Conservation (phyloP, 1,139 yeast species). For the Yamadazyma diospyri region DNA sequence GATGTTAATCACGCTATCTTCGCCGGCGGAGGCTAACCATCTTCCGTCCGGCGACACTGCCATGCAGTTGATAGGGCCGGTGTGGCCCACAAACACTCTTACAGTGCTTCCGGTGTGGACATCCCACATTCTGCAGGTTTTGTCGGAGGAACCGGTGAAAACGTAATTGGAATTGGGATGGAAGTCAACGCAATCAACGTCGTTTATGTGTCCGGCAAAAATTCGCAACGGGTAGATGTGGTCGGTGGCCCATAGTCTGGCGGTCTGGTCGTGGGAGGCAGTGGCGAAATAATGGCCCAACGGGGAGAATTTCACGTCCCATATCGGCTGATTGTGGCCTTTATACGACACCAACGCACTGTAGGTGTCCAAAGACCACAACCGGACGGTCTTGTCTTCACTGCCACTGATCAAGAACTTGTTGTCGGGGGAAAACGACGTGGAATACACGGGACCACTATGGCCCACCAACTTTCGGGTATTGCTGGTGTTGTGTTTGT, state of each 20-base stretch:
- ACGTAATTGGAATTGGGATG: constrained; percentile 96
- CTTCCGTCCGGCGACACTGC: constrained; percentile 96
- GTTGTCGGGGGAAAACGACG: constrained; percentile 88
- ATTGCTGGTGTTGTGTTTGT: constrained; percentile 46
- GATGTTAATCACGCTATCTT: constrained; percentile 80
- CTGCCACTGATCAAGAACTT: constrained; percentile 77
- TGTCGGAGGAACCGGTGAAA: constrained; percentile 92
- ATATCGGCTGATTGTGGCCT: constrained; percentile 94
- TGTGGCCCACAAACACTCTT: constrained; percentile 91
- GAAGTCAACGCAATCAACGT: constrained; percentile 92
- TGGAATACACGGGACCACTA: constrained; percentile 89
- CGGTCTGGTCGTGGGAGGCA: constrained; percentile 97
- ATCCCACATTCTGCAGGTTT: constrained; percentile 98
- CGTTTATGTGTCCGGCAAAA: constrained; percentile 96
- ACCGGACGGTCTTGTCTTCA: constrained; percentile 86
- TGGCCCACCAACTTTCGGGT: constrained; percentile 81
- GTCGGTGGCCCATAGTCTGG: constrained; percentile 96
- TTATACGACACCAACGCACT: constrained; percentile 89
- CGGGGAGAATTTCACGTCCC: constrained; percentile 96
- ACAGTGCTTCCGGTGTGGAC: constrained; percentile 85
- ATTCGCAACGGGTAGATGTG: constrained; percentile 94
- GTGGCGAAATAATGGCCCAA: constrained; percentile 96
- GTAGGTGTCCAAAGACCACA: constrained; percentile 94
- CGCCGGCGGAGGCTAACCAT: constrained; percentile 95
- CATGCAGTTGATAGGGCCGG: constrained; percentile 79